Evolutionary conservation across 805 yeast species (phyloP), one percentile per base, ranked within the genome.

Genomic region (Cyberlindnera nakhonratchasimensis): DNA sequence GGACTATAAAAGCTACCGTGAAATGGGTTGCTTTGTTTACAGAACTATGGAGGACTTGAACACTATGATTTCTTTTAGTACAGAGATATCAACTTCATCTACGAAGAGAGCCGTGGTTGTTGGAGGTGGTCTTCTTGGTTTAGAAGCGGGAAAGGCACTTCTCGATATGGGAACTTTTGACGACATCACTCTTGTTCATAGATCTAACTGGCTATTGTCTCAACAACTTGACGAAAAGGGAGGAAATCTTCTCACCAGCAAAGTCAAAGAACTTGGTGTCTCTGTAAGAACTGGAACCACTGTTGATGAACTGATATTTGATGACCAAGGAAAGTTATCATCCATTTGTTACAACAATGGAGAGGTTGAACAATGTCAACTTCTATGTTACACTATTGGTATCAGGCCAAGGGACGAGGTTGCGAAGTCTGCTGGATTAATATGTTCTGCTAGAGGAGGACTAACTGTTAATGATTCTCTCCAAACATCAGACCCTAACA

Each of bases 181-280:
- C 19, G 48, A 57, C 21, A 53, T 64, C 28, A 56, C 62, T 4
- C 52, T 65, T 9, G 65, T 61, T 17, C 67, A 65, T 39, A 53
- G 66, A 37, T 56, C 65, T 5, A 44, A 56, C 2, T 64, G 66
- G 66, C 45, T 64, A 7, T 50, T 65, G 13, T 61, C 67, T 2
- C 66, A 61, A 43, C 69, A 64, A 44, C 49, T 64, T 51, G 68
- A 64, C 48, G 56, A 59, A n/a, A 56, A 57, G 31, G 69, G 69
- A 17, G 68, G 69, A 13, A 36, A 16, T 1, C 37, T 64, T 21
- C 45, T 64, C 17, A 60, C 66, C 42, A 74, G 69, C 40, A 73
- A 74, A 52, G 80, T 77, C 22, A 66, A 69, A 47, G 71, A 69
- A 51, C 64, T 77, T 35, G 81, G 81, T 24, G 67, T 76, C 29